Base-by-base conservation (phyloP, 164 flowering plant species). In the Macadamia tetraphylla region DNA sequence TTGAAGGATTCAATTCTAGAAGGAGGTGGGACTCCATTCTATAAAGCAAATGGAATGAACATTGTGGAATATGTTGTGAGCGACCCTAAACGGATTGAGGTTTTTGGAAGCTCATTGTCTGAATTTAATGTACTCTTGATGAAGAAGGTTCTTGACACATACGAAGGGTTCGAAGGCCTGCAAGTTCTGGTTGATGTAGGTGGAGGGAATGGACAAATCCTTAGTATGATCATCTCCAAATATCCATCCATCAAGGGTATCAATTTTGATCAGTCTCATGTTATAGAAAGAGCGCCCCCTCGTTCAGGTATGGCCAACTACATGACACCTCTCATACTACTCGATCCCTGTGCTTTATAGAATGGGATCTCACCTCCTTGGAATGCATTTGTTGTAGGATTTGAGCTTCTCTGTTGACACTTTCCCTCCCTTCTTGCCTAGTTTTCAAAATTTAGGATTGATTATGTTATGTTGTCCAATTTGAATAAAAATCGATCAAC, bases 1-100 rank as follows among this genome's bases (percentile, higher is more conserved):
- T 46, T 83, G 44, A 81, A 79, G 23, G 82, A 79, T 31, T 74
- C 75, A 4, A 69, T 81, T 18, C 67, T 79, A 18, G 81, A 81
- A 23, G 84, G 86, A 0, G 84, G 13, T 46, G 51, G 81, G 30
- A 71, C 68, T 40, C 80, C 82, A 3, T 77, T 81, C 58, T 61
- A 75, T 65, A 75, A 67, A 69, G 80, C 74, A 3, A 56, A 82
- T 43, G 82, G 84, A 64, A 70, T 60, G 71, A 3, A 81, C 62
- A 70, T 35, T 3, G 32, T 71, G 6, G 74, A 69, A 15, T 78
- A 73, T 58, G 18, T 58, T 6, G 65, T 70, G 1, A 73, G 53
- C n/a, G 75, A 81, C 29, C 40, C 65, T 0, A 56, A 74, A 29
- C 71, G 79, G 42, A 23, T 43, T 55, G 59, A 62, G 43, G 7